phyloP scores from a whole-genome alignment of 345 rosid species.

The Corchorus capsularis region DNA sequence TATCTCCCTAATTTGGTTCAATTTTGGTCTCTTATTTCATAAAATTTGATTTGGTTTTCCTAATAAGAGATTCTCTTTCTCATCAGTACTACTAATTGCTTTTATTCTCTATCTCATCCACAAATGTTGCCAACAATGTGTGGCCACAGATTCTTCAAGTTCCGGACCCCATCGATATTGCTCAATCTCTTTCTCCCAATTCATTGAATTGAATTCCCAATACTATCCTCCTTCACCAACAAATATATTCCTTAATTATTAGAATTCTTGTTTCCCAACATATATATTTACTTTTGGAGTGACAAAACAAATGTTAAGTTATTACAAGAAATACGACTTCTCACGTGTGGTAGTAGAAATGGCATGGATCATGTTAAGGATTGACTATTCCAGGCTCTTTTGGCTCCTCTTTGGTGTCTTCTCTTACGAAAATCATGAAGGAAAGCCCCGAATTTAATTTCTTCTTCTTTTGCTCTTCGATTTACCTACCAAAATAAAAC shows the following conservation, averaged over 20 bases:
- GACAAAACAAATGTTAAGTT: constrained; percentile 25
- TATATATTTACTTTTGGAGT: too few species aligned
- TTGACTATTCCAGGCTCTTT: constrained; percentile 38
- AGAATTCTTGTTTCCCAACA: background rate
- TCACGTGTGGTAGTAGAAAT: constrained; percentile 31
- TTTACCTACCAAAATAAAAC: too few species aligned
- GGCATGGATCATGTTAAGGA: constrained; percentile 36
- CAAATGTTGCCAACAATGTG: constrained; percentile 30
- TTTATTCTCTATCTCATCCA: background rate
- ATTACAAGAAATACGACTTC: constrained; percentile 24
- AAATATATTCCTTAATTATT: constrained; percentile 3
- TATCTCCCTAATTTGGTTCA: too few species aligned
- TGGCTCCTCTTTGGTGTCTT: constrained; percentile 40
- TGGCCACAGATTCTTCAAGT: constrained; percentile 38
- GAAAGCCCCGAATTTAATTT: constrained; percentile 35
- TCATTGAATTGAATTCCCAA: background rate
- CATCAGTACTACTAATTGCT: background rate
- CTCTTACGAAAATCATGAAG: constrained; percentile 46
- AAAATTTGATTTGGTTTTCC: too few species aligned
- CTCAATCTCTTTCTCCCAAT: background rate
- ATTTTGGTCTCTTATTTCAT: too few species aligned
- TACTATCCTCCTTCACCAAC: background rate
- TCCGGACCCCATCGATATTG: constrained; percentile 20
- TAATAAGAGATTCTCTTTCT: too few species aligned
- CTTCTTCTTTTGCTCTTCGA: background rate